A percentile compares a stretch with the other conserved stretches of the same genome.
Conservation (phyloP, 164 flowering plant species). For the Houttuynia cordata region DNA sequence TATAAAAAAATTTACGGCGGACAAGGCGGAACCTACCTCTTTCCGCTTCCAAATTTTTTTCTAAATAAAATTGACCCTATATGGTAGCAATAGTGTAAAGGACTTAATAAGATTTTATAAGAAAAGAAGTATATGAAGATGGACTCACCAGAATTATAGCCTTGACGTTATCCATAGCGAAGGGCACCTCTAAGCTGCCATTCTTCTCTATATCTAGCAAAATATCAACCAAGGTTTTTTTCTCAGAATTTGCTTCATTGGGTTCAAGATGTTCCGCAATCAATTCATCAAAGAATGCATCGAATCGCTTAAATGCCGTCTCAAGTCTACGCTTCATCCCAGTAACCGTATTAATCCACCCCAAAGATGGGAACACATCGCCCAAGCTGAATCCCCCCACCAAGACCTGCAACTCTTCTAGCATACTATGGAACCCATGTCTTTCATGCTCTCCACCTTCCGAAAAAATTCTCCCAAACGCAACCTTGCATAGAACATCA, state of each 20-base stretch:
- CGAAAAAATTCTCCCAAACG: slow-evolving; percentile 7
- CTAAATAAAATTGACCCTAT: too few species aligned
- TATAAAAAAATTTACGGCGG: too few species aligned
- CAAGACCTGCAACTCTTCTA: slow-evolving; percentile 3
- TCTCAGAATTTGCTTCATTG: background rate
- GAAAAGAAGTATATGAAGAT: background rate
- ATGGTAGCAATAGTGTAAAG: too few species aligned
- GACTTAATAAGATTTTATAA: too few species aligned
- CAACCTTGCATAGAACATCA: slow-evolving; percentile 6
- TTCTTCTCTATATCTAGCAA: slow-evolving; percentile 8
- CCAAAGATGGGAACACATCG: slow-evolving; percentile 7
- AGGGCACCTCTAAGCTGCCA: background rate
- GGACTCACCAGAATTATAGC: slow-evolving; percentile 12
- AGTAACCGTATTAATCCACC: slow-evolving; percentile 12
- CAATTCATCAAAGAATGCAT: slow-evolving; percentile 2
- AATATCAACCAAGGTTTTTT: slow-evolving; percentile 9
- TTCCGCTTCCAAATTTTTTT: too few species aligned
- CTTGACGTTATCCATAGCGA: slow-evolving; percentile 16
- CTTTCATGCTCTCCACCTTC: slow-evolving; percentile 1
- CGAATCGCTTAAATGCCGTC: slow-evolving; percentile 7
- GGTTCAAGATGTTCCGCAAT: slow-evolving; percentile 14
- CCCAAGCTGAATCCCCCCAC: slow-evolving; percentile 3
- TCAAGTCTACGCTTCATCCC: slow-evolving; percentile 4
- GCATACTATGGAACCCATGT: background rate
- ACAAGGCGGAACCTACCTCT: too few species aligned